A percentile compares a stretch with the other conserved stretches of the same genome.
These are phyloP conservation scores for Acanthamoeba castellanii DNA, from an alignment of 208 protist genomes.

Conservation along the genomic window DNA sequence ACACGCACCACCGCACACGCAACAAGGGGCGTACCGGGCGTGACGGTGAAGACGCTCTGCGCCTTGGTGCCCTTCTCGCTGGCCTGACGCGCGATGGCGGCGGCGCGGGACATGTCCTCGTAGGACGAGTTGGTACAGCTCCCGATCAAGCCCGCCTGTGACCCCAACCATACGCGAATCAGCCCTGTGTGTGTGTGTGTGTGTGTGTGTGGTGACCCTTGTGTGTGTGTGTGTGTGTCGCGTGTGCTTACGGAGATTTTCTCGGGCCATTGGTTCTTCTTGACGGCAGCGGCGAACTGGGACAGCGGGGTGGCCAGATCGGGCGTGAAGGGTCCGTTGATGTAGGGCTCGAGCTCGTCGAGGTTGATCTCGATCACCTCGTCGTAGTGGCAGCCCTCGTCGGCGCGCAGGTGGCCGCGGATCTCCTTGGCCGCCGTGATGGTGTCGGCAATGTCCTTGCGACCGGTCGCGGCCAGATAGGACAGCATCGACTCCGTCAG, in stretches of 20 bases:
- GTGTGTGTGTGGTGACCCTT: no score
- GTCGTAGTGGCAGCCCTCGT: constrained; percentile 87
- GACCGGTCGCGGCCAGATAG: constrained; percentile 89
- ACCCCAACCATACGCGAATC: not conserved
- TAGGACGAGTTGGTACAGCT: constrained; percentile 93
- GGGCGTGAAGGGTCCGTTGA: constrained; percentile 94
- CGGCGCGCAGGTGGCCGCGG: constrained; percentile 77
- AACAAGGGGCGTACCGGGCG: constrained; percentile 88
- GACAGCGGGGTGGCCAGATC: constrained; percentile 85
- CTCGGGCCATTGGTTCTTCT: constrained; percentile 90
- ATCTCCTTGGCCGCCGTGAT: constrained; percentile 60
- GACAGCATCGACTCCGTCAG: constrained; percentile 85
- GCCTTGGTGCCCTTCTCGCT: constrained; percentile 87
- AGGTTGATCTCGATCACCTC: constrained; percentile 93
- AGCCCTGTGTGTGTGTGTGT: no score
- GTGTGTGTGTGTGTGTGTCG: no score
- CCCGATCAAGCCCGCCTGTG: constrained; percentile 89
- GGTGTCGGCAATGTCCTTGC: constrained; percentile 83
- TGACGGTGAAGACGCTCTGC: constrained; percentile 90
- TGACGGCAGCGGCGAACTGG: constrained; percentile 82
- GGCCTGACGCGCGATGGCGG: constrained; percentile 88
- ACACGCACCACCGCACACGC: no score
- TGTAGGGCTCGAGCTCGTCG: constrained; percentile 89
- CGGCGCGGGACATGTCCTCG: constrained; percentile 91
- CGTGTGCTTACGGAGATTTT: constrained; percentile 83